These are phyloP conservation scores for Hemileccinum rubropunctum DNA, from an alignment of 768 basidiomycete genomes.

Conservation along the genomic window DNA sequence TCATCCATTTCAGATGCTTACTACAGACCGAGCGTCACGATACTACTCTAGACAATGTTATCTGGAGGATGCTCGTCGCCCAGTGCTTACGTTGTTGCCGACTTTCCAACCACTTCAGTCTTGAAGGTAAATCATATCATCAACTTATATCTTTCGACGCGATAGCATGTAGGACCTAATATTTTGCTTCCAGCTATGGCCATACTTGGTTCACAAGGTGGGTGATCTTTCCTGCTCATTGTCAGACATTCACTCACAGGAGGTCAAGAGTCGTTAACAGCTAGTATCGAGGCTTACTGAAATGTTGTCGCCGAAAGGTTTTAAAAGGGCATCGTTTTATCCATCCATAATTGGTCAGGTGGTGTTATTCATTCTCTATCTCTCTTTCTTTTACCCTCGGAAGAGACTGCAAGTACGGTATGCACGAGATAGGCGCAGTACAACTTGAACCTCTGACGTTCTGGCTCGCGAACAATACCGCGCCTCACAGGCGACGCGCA, in stretches of 20 bases:
- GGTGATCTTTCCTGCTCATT: neutral
- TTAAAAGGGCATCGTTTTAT: conserved; percentile 9
- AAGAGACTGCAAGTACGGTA: conserved; percentile 24
- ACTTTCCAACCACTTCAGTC: conserved; percentile 61
- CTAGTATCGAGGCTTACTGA: no score
- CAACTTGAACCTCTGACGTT: no score
- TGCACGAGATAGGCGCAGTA: neutral
- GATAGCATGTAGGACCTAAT: conserved; percentile 45
- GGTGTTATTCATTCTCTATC: conserved; percentile 55
- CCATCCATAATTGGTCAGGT: conserved; percentile 32
- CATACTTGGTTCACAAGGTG: conserved; percentile 55
- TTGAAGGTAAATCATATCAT: conserved; percentile 36
- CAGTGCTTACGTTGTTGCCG: conserved; percentile 50
- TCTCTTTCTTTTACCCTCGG: conserved; percentile 47
- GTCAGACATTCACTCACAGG: neutral
- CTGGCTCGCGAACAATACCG: conserved; percentile 65
- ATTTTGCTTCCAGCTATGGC: conserved; percentile 60
- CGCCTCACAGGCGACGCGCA: conserved; percentile 54
- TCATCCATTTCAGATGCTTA: no score
- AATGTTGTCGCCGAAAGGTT: no score
- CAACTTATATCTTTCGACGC: neutral
- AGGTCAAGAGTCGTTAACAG: conserved; percentile 41
- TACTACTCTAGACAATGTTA: no score
- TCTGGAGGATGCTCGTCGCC: no score
- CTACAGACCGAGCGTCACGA: no score